Conservation (phyloP, 202 grass and related monocot species). For the Bolboschoenoplectus hybrid region DNA sequence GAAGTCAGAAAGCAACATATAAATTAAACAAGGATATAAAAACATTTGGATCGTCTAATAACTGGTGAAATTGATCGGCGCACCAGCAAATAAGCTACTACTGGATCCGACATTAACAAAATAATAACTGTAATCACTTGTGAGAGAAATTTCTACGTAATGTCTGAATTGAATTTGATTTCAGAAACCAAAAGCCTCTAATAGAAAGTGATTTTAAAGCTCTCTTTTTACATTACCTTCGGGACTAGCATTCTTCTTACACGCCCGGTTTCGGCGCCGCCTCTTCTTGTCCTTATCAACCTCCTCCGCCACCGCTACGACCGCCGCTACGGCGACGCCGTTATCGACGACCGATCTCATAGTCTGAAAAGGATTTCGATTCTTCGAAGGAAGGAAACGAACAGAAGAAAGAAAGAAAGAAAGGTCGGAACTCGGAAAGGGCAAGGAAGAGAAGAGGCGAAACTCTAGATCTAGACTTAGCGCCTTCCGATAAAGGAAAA, state of each 20-base stretch:
- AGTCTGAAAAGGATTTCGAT: not conserved
- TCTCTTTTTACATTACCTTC: conserved; percentile 22
- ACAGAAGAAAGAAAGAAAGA: not conserved
- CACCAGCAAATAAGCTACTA: not conserved
- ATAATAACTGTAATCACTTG: not conserved
- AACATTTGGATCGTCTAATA: not conserved
- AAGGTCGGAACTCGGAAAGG: not conserved
- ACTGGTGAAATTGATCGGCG: not conserved
- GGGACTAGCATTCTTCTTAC: conserved; percentile 46
- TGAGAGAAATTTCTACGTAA: not conserved
- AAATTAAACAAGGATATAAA: not conserved
- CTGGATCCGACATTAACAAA: not conserved
- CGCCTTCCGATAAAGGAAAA: conserved; percentile 51
- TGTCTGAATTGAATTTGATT: not conserved
- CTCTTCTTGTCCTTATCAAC: conserved; percentile 63
- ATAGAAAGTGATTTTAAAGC: not conserved
- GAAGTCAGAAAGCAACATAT: not conserved
- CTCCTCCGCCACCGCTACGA: conserved; percentile 41
- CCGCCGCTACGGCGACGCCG: conserved; percentile 26
- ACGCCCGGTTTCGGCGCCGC: conserved; percentile 55
- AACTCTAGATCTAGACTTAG: conserved; percentile 70
- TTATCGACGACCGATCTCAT: conserved; percentile 64
- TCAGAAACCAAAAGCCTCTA: not conserved
- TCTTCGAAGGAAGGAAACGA: not conserved
- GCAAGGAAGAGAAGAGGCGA: conserved; percentile 1